Evolutionary conservation across 139 green algal genomes (phyloP).

Genomic region (Chlamydomonas schloesseri): DNA sequence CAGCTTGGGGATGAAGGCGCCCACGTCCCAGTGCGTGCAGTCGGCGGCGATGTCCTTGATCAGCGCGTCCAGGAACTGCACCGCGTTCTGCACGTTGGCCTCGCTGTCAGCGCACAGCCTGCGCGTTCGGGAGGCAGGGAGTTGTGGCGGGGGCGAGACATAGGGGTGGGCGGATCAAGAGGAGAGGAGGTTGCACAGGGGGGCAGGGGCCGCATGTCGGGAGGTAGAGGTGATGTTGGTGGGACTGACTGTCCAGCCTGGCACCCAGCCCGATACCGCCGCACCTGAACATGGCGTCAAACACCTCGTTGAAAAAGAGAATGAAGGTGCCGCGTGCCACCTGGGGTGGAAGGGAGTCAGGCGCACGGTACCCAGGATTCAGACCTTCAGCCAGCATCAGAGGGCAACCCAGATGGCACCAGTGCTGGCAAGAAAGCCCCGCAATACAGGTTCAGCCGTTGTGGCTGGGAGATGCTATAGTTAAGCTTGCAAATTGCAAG

Average conservation of each 20-base stretch:
- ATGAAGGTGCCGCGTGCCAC: conserved; percentile 87
- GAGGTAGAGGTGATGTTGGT: no score
- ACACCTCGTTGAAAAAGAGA: conserved; percentile 90
- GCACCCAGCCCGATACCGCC: no score
- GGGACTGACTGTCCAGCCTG: no score
- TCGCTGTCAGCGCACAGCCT: conserved; percentile 74
- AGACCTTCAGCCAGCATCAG: no score
- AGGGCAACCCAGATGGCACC: no score
- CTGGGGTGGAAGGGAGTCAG: conserved; percentile 8
- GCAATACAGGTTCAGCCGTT: no score
- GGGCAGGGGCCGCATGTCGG: neutral
- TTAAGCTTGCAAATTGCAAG: no score
- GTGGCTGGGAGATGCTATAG: no score
- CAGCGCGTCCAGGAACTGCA: conserved; percentile 93
- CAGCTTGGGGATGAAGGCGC: conserved; percentile 90
- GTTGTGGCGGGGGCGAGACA: no score
- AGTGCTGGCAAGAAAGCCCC: no score
- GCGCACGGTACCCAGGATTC: neutral
- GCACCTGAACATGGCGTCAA: conserved; percentile 92
- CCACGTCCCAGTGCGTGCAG: conserved; percentile 74
- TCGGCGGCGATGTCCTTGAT: conserved; percentile 86
- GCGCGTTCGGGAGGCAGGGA: neutral
- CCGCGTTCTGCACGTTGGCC: conserved; percentile 91
- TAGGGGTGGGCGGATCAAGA: no score
- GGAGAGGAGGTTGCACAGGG: neutral